Evolutionary conservation across 148 eudicot species (phyloP).

Genomic region (Persicaria tinctoria): DNA sequence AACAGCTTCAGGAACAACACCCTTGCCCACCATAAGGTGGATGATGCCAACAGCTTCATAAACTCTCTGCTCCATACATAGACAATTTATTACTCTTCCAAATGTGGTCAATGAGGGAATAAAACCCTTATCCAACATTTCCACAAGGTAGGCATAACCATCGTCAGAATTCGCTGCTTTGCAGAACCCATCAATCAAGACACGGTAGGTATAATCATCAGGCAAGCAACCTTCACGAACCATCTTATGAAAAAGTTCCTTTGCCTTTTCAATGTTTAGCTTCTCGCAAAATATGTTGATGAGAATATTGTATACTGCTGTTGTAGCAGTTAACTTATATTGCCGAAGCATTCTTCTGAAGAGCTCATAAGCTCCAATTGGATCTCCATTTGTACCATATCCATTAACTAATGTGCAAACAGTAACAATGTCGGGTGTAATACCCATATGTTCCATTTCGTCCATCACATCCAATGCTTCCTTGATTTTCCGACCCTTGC

Average conservation of each 20-base stretch:
- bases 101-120: slow-evolving; percentile 57
- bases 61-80: slow-evolving; percentile 64
- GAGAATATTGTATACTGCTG: slow-evolving; percentile 73
- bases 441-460: slow-evolving; percentile 53
- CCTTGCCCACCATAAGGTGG: slow-evolving; percentile 66
- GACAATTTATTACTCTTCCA: slow-evolving; percentile 85
- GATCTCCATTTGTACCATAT: slow-evolving; percentile 59
- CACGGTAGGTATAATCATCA: slow-evolving; percentile 66
- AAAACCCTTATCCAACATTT: slow-evolving; percentile 49
- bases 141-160: slow-evolving; percentile 55
- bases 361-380: slow-evolving; percentile 49
- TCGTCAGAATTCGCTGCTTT: slow-evolving; percentile 54
- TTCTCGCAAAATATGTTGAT: slow-evolving; percentile 63
- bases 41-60: slow-evolving; percentile 65
- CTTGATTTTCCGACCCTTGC: slow-evolving; percentile 50
- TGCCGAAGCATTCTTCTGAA: slow-evolving; percentile 48
- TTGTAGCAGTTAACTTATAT: slow-evolving; percentile 42
- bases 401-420: slow-evolving; percentile 79
- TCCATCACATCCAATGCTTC: slow-evolving; percentile 55
- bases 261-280: slow-evolving; percentile 56
- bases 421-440: slow-evolving; percentile 63
- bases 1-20: slow-evolving; percentile 75
- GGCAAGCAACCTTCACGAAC: slow-evolving; percentile 43
- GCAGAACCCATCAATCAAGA: slow-evolving; percentile 84
- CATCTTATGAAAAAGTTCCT: slow-evolving; percentile 60